Conservation (phyloP, 2,329 filamentous ascomycete species). For the Pseudocercospora ulei region DNA sequence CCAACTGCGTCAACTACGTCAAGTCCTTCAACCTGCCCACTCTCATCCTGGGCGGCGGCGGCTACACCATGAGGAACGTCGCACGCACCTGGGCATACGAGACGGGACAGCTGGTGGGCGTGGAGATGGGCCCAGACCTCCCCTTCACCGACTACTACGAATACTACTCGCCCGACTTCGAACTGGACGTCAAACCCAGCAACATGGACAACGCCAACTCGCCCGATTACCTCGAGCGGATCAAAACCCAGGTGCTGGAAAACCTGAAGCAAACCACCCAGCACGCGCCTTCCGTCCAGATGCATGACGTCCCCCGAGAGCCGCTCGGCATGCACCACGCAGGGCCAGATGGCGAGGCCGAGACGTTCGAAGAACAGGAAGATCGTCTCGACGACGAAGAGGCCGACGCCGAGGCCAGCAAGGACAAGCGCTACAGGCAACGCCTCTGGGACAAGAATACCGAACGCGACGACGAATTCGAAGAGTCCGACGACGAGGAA, state of each 20-base stretch:
- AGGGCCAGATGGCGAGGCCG: slow-evolving; percentile 29
- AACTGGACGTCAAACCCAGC: slow-evolving; percentile 58
- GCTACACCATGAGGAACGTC: slow-evolving; percentile 60
- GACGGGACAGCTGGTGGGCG: slow-evolving; percentile 70
- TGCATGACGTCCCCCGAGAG: slow-evolving; percentile 53
- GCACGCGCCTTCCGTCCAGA: slow-evolving; percentile 52
- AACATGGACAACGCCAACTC: slow-evolving; percentile 67
- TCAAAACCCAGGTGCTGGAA: slow-evolving; percentile 55
- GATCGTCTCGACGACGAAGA: slow-evolving; percentile 61
- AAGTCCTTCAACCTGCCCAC: slow-evolving; percentile 58
- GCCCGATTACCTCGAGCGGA: slow-evolving; percentile 58
- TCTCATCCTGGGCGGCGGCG: slow-evolving; percentile 56
- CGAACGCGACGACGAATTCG: slow-evolving; percentile 62
- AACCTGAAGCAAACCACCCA: slow-evolving; percentile 57
- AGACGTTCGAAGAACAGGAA: slow-evolving; percentile 54
- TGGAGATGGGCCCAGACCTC: slow-evolving; percentile 69
- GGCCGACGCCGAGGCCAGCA: slow-evolving; percentile 74
- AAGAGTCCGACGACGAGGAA: slow-evolving; percentile 84
- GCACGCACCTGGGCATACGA: slow-evolving; percentile 56
- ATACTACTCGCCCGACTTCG: slow-evolving; percentile 62
- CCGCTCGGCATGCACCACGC: slow-evolving; percentile 43
- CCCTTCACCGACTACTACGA: slow-evolving; percentile 96
- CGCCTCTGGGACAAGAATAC: slow-evolving; percentile 72
- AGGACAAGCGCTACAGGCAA: slow-evolving; percentile 71
- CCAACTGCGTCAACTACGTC: slow-evolving; percentile 60